Base-by-base conservation (phyloP, 2,329 filamentous ascomycete species). In the Biscogniauxia sp. region DNA sequence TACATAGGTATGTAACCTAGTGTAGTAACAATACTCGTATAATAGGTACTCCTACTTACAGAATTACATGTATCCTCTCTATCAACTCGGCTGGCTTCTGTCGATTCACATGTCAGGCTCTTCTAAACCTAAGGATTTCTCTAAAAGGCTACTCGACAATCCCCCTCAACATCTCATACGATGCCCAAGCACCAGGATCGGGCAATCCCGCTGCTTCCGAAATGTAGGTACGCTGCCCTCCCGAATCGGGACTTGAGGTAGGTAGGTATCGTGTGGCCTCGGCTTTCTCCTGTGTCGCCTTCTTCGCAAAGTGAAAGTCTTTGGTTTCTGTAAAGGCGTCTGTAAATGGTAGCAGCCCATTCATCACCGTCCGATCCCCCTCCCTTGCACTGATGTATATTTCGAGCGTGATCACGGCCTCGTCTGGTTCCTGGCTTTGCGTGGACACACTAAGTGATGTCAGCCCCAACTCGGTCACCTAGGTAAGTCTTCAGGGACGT, bases 251-350 rank as follows among this genome's bases (percentile, higher is more conserved):
- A 65, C 56, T 71, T 70, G 51, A n/a, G n/a, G n/a, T n/a, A n/a
- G n/a, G n/a, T n/a, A 73, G 61, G 53, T 65, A 68, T 2, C 62
- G 63, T 2, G 70, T 72, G 0, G 63, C 70, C 59, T 72, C 69
- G 2, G 71, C 71, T 63, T 71, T 73, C n/a, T 70, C 66, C 4
- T 59, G 61, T 3, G 71, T 70, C 1, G 69, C 65, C 25, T 61
- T 59, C 20, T 65, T 87, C 84, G 62, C 87, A 15, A 57, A 57
- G 20, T 54, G 51, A 32, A 68, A 63, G 53, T 66, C 60, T 17
- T 41, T 51, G 15, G 58, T 62, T 51, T 54, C 20, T 11, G 59
- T 64, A 52, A 68, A 69, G 5, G 56, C 58, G 13, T 66, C 57
- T 1, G 66, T 50, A 51, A 69, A 69, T 2, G 65, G 66, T 11